phyloP scores from a whole-genome alignment of 495 filamentous ascomycete species.

The Penicillium bialowiezense region DNA sequence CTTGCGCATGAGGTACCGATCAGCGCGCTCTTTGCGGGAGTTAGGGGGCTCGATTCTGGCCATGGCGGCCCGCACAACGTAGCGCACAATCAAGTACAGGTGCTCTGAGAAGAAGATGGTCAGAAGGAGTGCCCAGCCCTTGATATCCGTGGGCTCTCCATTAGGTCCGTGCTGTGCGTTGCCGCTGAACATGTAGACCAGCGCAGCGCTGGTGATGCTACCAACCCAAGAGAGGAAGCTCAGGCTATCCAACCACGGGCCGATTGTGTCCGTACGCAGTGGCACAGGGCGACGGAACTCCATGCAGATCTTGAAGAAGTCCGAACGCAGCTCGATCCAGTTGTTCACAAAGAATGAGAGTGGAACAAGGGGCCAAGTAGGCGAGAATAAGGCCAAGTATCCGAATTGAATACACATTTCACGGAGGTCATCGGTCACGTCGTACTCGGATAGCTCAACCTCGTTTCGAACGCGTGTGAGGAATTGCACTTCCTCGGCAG shows the following conservation, averaged over 20 bases:
- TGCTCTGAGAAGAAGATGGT: conserved; percentile 87
- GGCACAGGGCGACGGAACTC: conserved; percentile 87
- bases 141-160: conserved; percentile 59
- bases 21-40: conserved; percentile 72
- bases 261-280: conserved; percentile 85
- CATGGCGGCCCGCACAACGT: conserved; percentile 66
- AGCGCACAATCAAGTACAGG: conserved; percentile 70
- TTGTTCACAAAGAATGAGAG: conserved; percentile 92
- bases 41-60: conserved; percentile 82
- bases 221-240: conserved; percentile 91
- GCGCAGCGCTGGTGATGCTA: conserved; percentile 75
- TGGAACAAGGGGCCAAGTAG: conserved; percentile 86
- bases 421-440: conserved; percentile 81
- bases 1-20: conserved; percentile 72
- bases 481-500: conserved; percentile 72
- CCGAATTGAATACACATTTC: conserved; percentile 97
- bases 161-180: conserved; percentile 58
- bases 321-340: conserved; percentile 91
- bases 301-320: conserved; percentile 91
- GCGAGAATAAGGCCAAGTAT: conserved; percentile 90
- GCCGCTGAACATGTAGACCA: conserved; percentile 81
- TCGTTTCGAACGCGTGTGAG: conserved; percentile 79
- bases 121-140: conserved; percentile 78
- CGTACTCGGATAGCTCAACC: conserved; percentile 80
- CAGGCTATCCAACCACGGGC: conserved; percentile 86